Conservation (phyloP, 805 yeast species). For the Suhomyces xylopsoci region DNA sequence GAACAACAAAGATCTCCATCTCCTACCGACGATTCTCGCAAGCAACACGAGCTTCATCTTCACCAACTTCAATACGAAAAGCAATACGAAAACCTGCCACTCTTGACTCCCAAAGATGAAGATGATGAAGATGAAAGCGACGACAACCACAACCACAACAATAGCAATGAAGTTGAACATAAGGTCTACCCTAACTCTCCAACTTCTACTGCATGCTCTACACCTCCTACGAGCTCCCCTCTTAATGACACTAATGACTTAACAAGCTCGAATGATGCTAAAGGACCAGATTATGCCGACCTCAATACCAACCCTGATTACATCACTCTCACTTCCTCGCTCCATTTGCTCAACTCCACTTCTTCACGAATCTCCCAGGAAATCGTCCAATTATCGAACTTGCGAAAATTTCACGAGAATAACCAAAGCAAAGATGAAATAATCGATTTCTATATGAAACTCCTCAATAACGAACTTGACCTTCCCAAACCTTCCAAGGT, state of each 20-base stretch:
- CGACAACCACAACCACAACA: conserved; percentile 8
- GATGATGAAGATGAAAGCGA: conserved; percentile 29
- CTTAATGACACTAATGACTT: conserved; percentile 5
- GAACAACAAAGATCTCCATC: conserved; percentile 25
- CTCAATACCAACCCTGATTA: conserved; percentile 35
- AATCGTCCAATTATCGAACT: conserved; percentile 27
- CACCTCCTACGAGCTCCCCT: conserved; percentile 8
- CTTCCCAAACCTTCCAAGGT: conserved; percentile 35
- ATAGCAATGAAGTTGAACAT: background rate
- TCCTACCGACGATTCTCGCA: conserved; percentile 22
- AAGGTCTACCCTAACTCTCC: background rate
- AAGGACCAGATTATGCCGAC: conserved; percentile 3
- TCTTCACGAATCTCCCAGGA: conserved; percentile 25
- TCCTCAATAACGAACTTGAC: conserved; percentile 29
- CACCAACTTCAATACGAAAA: conserved; percentile 12
- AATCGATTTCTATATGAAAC: conserved; percentile 30
- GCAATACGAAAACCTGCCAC: conserved; percentile 31
- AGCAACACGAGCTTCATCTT: conserved; percentile 14
- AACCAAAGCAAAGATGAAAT: conserved; percentile 20
- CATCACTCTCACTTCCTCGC: conserved; percentile 31
- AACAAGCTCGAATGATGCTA: background rate
- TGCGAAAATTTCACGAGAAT: conserved; percentile 20
- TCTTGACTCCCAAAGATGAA: conserved; percentile 43
- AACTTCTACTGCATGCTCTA: conserved; percentile 6
- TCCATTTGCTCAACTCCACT: conserved; percentile 24